Conservation (phyloP, 768 basidiomycete genomes). For the Boletus sensibilis region DNA sequence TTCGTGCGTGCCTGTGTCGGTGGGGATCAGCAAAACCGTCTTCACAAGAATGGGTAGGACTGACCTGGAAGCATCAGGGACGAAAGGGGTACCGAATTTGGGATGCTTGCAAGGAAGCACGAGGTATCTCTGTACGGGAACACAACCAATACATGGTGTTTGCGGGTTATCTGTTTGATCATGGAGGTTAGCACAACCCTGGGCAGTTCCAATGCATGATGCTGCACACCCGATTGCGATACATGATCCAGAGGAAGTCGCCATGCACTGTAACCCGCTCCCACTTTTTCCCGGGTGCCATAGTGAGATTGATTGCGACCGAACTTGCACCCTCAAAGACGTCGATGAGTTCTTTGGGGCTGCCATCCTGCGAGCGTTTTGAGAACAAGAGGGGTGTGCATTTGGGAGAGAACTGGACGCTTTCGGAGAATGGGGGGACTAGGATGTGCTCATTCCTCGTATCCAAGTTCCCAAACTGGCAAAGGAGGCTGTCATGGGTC, state of each 20-base stretch:
- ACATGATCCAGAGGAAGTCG: slow-evolving; percentile 58
- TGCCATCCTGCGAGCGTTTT: slow-evolving; percentile 12
- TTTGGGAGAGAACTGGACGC: slow-evolving; percentile 19
- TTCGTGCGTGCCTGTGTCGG: slow-evolving; percentile 11
- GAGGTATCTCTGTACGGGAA: slow-evolving; percentile 58
- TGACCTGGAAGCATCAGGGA: slow-evolving; percentile 76
- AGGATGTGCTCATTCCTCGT: slow-evolving; percentile 3
- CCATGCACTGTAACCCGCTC: slow-evolving; percentile 40
- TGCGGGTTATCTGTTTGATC: slow-evolving; percentile 42
- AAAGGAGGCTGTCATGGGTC: slow-evolving; percentile 31
- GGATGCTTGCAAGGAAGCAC: slow-evolving; percentile 59
- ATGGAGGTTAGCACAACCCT: slow-evolving; percentile 4
- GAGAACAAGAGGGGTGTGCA: slow-evolving; percentile 17
- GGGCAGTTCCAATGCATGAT: background rate
- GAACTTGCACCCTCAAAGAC: slow-evolving; percentile 4
- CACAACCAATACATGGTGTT: slow-evolving; percentile 49
- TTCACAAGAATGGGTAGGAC: slow-evolving; percentile 37
- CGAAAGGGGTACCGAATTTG: slow-evolving; percentile 66
- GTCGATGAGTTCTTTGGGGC: slow-evolving; percentile 21
- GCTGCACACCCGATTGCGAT: slow-evolving; percentile 48
- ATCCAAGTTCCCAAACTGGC: slow-evolving; percentile 10
- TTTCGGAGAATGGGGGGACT: slow-evolving; percentile 26
- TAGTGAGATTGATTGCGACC: slow-evolving; percentile 22
- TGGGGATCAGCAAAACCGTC: background rate
- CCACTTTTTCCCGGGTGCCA: slow-evolving; percentile 42